Percentiles rank a stretch among this genome's conserved stretches.
phyloP scores from a whole-genome alignment of 139 green algal genomes.

The Dunaliella primolecta region DNA sequence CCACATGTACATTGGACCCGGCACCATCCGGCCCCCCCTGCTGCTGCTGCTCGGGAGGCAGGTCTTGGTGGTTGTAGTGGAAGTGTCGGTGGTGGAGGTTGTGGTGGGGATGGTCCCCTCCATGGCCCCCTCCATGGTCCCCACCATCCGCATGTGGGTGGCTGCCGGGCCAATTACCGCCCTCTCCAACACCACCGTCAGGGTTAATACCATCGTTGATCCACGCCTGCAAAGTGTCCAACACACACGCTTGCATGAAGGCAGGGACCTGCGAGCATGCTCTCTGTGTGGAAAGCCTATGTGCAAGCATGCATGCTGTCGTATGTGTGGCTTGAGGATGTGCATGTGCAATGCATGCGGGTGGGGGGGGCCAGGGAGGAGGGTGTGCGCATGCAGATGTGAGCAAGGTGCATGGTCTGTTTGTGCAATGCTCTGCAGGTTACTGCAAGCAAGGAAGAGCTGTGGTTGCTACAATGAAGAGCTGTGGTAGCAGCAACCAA shows the following conservation, averaged over 20 bases:
- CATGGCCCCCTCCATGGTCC: too few relatives aligned
- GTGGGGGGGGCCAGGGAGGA: neutral
- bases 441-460: too few relatives aligned
- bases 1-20: neutral
- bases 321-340: neutral
- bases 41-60: neutral
- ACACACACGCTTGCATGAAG: neutral
- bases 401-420: too few relatives aligned
- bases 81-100: neutral
- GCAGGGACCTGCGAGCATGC: too few relatives aligned
- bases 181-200: too few relatives aligned
- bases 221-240: neutral
- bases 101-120: neutral
- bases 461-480: neutral
- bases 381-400: neutral
- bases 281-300: neutral
- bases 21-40: neutral
- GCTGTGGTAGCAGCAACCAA: neutral
- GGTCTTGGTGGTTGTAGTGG: neutral
- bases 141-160: neutral
- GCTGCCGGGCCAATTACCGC: neutral
- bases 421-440: neutral
- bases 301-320: neutral
- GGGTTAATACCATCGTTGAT: neutral
- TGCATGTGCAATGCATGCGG: neutral